Conservation (phyloP, 768 basidiomycete genomes). For the Amanita subjunquillea region DNA sequence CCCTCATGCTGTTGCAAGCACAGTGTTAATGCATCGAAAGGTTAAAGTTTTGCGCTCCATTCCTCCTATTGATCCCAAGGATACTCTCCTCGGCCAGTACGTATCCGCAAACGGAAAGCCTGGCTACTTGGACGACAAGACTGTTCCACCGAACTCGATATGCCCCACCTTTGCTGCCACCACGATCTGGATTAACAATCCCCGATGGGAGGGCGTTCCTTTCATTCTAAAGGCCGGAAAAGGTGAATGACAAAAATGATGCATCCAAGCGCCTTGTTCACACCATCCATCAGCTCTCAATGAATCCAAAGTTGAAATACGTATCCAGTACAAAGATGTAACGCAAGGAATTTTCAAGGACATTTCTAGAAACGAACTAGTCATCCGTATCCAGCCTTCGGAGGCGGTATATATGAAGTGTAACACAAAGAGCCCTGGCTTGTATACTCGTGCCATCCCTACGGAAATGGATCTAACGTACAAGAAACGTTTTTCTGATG, state of each 20-base stretch:
- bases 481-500: conserved; percentile 86
- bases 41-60: conserved; percentile 95
- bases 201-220: conserved; percentile 97
- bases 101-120: conserved; percentile 83
- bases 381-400: conserved; percentile 92
- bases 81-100: conserved; percentile 93
- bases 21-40: conserved; percentile 26
- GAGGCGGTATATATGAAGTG: conserved; percentile 97
- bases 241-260: conserved; percentile 37
- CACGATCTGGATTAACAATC: conserved; percentile 88
- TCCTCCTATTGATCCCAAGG: conserved; percentile 63
- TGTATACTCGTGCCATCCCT: conserved; percentile 82
- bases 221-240: conserved; percentile 99
- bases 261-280: not conserved
- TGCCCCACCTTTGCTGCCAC: conserved; percentile 94
- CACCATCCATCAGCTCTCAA: conserved; percentile 58
- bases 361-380: conserved; percentile 93
- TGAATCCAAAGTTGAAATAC: conserved; percentile 97
- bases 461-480: conserved; percentile 99
- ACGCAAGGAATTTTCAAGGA: conserved; percentile 95
- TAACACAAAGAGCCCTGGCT: conserved; percentile 90
- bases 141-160: conserved; percentile 83
- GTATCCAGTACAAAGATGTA: conserved; percentile 97
- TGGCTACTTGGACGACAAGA: conserved; percentile 98
- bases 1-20: not conserved